Percentiles rank a stretch among this genome's conserved stretches.
Evolutionary conservation across 2,329 filamentous ascomycete genomes (phyloP).

Genomic region (Colletotrichum phormii): DNA sequence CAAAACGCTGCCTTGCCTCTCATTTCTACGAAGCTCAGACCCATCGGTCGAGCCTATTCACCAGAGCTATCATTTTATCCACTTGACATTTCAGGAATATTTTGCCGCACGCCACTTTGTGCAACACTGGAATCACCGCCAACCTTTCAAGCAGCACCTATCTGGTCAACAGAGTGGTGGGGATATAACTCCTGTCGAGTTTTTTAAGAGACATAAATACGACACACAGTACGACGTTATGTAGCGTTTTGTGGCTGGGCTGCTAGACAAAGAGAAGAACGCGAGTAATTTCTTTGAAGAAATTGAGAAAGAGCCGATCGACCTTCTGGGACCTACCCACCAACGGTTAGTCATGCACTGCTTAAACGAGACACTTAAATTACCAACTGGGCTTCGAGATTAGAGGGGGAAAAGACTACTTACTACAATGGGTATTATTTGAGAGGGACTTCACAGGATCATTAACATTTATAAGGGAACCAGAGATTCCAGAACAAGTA

Average conservation of each 20-base stretch:
- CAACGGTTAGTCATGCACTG: conserved; percentile 53
- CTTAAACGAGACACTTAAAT: conserved; percentile 45
- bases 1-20: not conserved
- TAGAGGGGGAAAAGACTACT: conserved; percentile 34
- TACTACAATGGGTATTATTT: conserved; percentile 41
- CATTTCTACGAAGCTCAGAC: conserved; percentile 19
- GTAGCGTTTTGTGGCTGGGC: conserved; percentile 12
- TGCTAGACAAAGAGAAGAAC: not conserved
- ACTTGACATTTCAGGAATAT: conserved; percentile 30
- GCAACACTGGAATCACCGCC: not conserved
- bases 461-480: conserved; percentile 30
- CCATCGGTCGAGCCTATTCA: not conserved
- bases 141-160: not conserved
- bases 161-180: not conserved
- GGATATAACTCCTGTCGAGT: not conserved
- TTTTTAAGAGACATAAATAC: conserved; percentile 8
- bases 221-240: conserved; percentile 6
- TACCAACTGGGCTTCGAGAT: conserved; percentile 10
- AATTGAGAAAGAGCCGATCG: conserved; percentile 48
- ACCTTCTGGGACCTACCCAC: conserved; percentile 50
- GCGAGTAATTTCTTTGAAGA: conserved; percentile 1
- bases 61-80: conserved; percentile 22
- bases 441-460: conserved; percentile 36
- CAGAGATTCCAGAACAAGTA: conserved; percentile 37
- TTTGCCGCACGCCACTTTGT: conserved; percentile 21